A percentile compares a stretch with the other conserved stretches of the same genome.
phyloP scores from a whole-genome alignment of 2,329 filamentous ascomycete species.

The Fusarium albosuccineum region DNA sequence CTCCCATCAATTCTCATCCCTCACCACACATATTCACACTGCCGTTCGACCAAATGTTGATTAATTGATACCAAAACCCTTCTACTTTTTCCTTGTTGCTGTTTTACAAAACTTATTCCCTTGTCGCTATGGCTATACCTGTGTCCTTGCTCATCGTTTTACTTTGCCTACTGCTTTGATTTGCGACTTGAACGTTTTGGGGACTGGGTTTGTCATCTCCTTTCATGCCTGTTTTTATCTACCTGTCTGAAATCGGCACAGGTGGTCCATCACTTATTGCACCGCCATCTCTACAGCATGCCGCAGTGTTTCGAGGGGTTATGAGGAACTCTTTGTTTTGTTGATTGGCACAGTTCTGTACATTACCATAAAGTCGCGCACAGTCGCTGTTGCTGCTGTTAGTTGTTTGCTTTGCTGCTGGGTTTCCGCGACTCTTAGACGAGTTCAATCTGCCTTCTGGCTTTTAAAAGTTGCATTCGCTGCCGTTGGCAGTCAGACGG shows the following conservation, averaged over 20 bases:
- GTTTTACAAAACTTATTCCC: conserved; percentile 39
- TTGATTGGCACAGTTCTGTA: conserved; percentile 63
- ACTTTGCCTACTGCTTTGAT: conserved; percentile 23
- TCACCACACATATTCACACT: conserved; percentile 30
- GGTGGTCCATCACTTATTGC: conserved; percentile 45
- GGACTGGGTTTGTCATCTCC: conserved; percentile 49
- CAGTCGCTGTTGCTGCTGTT: conserved; percentile 57
- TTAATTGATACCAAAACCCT: conserved; percentile 56
- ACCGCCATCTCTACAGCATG: conserved; percentile 47
- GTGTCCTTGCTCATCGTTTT: conserved; percentile 32
- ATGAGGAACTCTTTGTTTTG: conserved; percentile 52
- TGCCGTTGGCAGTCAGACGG: conserved; percentile 43
- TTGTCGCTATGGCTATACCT: conserved; percentile 44
- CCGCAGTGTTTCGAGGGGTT: conserved; percentile 53
- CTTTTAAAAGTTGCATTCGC: conserved; percentile 50
- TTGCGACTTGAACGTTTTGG: conserved; percentile 28
- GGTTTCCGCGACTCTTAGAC: conserved; percentile 52
- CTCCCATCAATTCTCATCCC: conserved; percentile 34
- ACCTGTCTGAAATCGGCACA: conserved; percentile 44
- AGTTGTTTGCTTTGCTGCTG: conserved; percentile 52
- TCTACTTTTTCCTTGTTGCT: conserved; percentile 36
- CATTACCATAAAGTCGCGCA: conserved; percentile 65
- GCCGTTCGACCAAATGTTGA: conserved; percentile 47
- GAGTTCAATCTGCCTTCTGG: conserved; percentile 53
- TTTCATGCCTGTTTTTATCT: conserved; percentile 35